Conservation (phyloP, 129 eudicot species). For the Rutidosis leptorrhynchoides region DNA sequence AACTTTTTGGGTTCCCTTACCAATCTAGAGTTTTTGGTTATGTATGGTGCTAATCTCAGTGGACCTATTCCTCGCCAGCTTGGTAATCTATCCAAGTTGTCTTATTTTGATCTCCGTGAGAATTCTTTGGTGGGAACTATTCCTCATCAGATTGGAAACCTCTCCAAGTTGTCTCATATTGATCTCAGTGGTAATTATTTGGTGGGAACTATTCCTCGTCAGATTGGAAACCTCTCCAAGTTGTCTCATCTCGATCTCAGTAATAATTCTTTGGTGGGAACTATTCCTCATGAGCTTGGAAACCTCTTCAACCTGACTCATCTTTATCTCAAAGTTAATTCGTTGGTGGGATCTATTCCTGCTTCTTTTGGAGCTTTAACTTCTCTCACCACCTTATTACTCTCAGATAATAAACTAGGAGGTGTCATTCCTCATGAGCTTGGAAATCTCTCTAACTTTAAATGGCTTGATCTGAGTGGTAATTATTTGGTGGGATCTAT, state of each 20-base stretch:
- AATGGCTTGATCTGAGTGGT: too few relatives aligned
- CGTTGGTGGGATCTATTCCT: conserved; percentile 15
- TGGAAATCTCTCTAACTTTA: conserved; percentile 18
- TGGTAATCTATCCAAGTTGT: too few relatives aligned
- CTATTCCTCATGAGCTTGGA: conserved; percentile 16
- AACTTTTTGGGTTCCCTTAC: conserved; percentile 23
- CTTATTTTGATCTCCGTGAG: conserved; percentile 22
- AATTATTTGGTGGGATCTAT: too few relatives aligned
- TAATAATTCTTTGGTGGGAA: too few relatives aligned
- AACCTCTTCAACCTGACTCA: too few relatives aligned
- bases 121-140: conserved; percentile 4
- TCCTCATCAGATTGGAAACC: too few relatives aligned
- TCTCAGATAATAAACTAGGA: conserved; percentile 6
- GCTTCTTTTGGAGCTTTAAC: conserved; percentile 13
- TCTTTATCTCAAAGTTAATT: conserved; percentile 21
- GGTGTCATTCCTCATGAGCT: conserved; percentile 14
- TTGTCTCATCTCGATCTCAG: conserved; percentile 8
- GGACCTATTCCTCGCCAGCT: conserved; percentile 32
- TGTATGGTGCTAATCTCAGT: background rate
- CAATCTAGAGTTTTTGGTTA: conserved; percentile 16
- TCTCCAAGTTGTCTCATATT: too few relatives aligned
- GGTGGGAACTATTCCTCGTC: too few relatives aligned
- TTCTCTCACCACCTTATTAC: conserved; percentile 10
- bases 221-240: too few relatives aligned
- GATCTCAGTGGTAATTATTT: too few relatives aligned